Evolutionary conservation across 176 grass and related monocot species (phyloP).

Genomic region (Carex pumila): DNA sequence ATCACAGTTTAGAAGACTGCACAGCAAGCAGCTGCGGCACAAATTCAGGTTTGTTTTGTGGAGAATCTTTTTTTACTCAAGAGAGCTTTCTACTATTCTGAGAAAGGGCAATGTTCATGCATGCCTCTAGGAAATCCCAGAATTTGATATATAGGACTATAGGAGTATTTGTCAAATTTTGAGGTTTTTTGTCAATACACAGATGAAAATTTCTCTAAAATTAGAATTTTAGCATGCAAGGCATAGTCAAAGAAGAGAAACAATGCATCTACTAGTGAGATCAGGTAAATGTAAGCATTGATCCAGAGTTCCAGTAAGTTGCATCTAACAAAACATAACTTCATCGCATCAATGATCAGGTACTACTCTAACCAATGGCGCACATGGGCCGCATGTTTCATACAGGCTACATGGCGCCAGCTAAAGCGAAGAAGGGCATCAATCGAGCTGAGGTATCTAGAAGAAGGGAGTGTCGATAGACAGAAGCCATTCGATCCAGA

Average conservation of each 20-base stretch:
- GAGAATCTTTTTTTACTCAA: background rate
- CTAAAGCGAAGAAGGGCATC: conserved; percentile 56
- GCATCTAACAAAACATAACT: background rate
- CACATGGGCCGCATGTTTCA: conserved; percentile 90
- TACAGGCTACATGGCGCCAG: conserved; percentile 79
- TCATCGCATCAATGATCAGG: conserved; percentile 23
- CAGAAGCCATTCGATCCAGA: background rate
- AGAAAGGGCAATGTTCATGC: background rate
- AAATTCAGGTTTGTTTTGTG: conserved; percentile 45
- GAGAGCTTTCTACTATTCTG: background rate
- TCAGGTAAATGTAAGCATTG: background rate
- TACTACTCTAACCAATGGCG: conserved; percentile 97
- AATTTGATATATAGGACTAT: background rate
- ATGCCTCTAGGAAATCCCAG: background rate
- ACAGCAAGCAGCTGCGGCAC: conserved; percentile 72
- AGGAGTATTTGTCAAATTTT: background rate
- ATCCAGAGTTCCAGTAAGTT: background rate
- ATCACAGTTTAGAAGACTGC: conserved; percentile 64
- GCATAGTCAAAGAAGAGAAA: too few relatives aligned
- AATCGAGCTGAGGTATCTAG: conserved; percentile 40
- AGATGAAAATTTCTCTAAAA: background rate
- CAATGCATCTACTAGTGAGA: background rate
- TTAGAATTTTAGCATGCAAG: background rate
- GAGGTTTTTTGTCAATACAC: background rate
- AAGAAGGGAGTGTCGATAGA: background rate